phyloP scores from a whole-genome alignment of 208 protist genomes.

The Acanthamoeba culbertsoni region DNA sequence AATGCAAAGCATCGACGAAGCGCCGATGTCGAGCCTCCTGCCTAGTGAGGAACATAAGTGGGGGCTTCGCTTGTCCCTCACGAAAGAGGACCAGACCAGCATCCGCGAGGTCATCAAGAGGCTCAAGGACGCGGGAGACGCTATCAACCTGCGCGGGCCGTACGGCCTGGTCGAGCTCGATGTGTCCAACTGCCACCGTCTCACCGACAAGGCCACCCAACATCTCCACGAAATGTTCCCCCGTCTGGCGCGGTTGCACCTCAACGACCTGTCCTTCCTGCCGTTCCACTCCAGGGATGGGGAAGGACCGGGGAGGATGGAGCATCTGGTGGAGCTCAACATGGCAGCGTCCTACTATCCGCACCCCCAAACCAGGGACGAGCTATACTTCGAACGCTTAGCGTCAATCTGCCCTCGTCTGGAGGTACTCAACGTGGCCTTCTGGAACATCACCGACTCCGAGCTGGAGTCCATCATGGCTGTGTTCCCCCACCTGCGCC shows the following conservation, averaged over 20 bases:
- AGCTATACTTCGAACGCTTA: neutral
- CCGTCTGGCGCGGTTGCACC: neutral
- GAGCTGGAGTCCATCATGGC: neutral
- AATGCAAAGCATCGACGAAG: neutral
- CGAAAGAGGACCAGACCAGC: neutral
- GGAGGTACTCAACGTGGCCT: conserved; percentile 12
- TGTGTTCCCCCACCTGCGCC: neutral
- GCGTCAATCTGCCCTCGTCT: neutral
- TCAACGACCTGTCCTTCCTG: neutral
- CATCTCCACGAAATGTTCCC: neutral
- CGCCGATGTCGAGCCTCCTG: neutral
- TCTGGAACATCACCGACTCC: conserved; percentile 14
- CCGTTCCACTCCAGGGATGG: neutral
- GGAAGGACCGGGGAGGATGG: neutral
- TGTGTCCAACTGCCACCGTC: neutral
- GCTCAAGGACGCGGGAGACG: neutral
- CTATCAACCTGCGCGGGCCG: neutral
- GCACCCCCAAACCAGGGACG: neutral
- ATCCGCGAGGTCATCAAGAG: neutral
- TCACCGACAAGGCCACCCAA: neutral
- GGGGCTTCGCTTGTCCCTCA: neutral
- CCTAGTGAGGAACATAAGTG: too few relatives aligned
- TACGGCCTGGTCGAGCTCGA: neutral
- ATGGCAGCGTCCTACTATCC: neutral
- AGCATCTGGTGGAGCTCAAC: neutral